These are phyloP conservation scores for Pistacia vera DNA, from an alignment of 345 rosid species.

Conservation along the genomic window DNA sequence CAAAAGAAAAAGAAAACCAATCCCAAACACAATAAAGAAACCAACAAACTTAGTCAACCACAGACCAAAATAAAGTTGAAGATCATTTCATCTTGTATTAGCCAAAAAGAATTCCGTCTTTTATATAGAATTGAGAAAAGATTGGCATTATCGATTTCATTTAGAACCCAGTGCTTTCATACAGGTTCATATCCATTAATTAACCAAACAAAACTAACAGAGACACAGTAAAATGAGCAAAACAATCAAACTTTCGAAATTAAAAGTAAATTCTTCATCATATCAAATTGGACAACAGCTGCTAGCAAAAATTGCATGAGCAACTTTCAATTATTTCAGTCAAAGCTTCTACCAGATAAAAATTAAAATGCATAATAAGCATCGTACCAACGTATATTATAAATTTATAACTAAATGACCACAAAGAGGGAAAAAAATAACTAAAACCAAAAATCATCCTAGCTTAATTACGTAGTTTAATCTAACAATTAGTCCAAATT, in stretches of 20 bases:
- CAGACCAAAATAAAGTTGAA: neutral
- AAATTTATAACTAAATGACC: neutral
- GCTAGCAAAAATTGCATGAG: neutral
- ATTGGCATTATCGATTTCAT: neutral
- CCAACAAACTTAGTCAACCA: neutral
- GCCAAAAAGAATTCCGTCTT: neutral
- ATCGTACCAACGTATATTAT: neutral
- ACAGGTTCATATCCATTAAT: neutral
- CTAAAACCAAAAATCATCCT: neutral
- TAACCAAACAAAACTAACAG: neutral
- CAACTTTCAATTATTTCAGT: too few relatives aligned
- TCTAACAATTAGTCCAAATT: neutral
- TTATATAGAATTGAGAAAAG: neutral
- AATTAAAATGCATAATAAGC: too few relatives aligned
- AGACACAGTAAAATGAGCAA: neutral
- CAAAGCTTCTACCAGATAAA: neutral
- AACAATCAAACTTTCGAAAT: neutral
- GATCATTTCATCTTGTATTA: neutral
- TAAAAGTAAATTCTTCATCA: neutral
- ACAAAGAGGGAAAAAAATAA: too few relatives aligned
- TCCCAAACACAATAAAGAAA: neutral
- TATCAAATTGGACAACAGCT: constrained; percentile 2
- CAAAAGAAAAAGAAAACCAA: neutral
- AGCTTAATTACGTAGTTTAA: neutral
- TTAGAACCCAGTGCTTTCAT: neutral